A percentile compares a stretch with the other conserved stretches of the same genome.
Evolutionary conservation across 2,329 filamentous ascomycete species (phyloP).

Genomic region (Coleophoma eucalyptorum): DNA sequence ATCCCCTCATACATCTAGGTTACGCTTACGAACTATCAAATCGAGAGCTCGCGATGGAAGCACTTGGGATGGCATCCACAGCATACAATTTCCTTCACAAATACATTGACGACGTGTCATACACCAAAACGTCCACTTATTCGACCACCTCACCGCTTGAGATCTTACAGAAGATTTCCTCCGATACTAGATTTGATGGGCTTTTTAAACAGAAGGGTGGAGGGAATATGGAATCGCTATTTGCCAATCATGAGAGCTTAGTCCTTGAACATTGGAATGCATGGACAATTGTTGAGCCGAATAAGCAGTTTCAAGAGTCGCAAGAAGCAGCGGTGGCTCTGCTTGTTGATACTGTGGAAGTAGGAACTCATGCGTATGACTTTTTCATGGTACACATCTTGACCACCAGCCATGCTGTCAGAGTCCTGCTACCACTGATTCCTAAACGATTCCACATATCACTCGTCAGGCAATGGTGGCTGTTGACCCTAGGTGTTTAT

Average conservation of each 20-base stretch:
- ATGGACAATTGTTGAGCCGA: slow-evolving; percentile 69
- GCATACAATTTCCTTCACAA: slow-evolving; percentile 59
- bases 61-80: slow-evolving; percentile 63
- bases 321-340: slow-evolving; percentile 59
- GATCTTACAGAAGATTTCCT: slow-evolving; percentile 64
- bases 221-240: slow-evolving; percentile 63
- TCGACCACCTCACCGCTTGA: slow-evolving; percentile 61
- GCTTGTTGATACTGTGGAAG: slow-evolving; percentile 55
- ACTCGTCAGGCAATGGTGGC: slow-evolving; percentile 85
- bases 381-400: slow-evolving; percentile 81
- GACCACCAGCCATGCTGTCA: slow-evolving; percentile 81
- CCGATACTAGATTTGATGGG: slow-evolving; percentile 67
- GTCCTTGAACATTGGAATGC: slow-evolving; percentile 89
- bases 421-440: slow-evolving; percentile 77
- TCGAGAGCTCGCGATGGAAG: slow-evolving; percentile 84
- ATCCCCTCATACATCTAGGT: slow-evolving; percentile 91
- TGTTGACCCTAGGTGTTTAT: slow-evolving; percentile 76
- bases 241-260: slow-evolving; percentile 63
- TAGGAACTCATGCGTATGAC: slow-evolving; percentile 65
- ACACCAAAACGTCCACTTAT: slow-evolving; percentile 61
- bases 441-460: slow-evolving; percentile 68
- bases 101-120: slow-evolving; percentile 69
- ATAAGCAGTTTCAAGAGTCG: slow-evolving; percentile 71
- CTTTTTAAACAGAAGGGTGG: slow-evolving; percentile 56
- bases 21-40: slow-evolving; percentile 88